Evolutionary conservation across 2,329 filamentous ascomycete species (phyloP).

Genomic region (Venturiaceae sp.): DNA sequence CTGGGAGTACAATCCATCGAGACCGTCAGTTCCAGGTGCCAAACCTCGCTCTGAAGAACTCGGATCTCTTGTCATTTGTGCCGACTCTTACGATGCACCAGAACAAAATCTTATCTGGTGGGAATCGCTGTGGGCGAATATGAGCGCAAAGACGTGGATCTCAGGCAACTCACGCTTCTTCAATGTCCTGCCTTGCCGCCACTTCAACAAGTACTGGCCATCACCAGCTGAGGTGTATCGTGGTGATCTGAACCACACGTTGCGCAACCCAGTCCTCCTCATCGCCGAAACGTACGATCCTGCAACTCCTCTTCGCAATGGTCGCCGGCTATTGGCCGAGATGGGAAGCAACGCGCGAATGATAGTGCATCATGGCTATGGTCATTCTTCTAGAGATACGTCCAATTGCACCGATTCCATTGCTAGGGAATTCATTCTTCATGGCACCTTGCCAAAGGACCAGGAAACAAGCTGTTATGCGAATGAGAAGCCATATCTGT

Average conservation of each 20-base stretch:
- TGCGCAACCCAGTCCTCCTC: background rate
- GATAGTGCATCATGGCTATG: constrained; percentile 5
- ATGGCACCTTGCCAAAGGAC: background rate
- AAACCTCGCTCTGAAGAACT: background rate
- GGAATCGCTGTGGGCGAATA: background rate
- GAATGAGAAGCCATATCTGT: constrained; percentile 6
- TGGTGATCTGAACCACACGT: background rate
- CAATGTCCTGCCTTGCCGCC: background rate
- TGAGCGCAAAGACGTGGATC: background rate
- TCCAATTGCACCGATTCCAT: constrained; percentile 1
- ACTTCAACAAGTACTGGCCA: constrained; percentile 3
- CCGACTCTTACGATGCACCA: constrained; percentile 2
- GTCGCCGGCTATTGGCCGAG: background rate
- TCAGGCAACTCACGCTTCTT: background rate
- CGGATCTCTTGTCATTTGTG: background rate
- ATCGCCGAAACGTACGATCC: constrained; percentile 1
- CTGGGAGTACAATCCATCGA: constrained; percentile 1
- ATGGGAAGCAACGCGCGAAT: background rate
- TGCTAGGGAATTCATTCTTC: background rate
- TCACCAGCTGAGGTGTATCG: constrained; percentile 2
- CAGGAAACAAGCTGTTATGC: background rate
- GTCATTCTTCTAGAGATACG: constrained; percentile 1
- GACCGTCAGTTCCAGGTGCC: background rate
- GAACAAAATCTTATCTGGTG: background rate
- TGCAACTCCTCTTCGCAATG: background rate